These are phyloP conservation scores for Serendipita sp. DNA, from an alignment of 768 basidiomycete genomes.

Conservation along the genomic window DNA sequence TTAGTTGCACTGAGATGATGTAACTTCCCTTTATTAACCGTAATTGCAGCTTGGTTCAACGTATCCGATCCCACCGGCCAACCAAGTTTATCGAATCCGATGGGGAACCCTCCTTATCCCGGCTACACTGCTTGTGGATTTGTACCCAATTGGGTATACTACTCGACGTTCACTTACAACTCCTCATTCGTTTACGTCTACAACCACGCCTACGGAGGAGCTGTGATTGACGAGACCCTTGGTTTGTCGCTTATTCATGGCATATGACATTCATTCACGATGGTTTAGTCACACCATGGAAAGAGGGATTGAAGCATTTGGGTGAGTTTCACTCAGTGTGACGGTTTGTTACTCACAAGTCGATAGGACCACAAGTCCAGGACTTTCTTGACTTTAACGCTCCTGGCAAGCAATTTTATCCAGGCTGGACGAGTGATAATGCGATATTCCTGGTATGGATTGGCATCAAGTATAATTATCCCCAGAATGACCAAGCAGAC, in stretches of 20 bases:
- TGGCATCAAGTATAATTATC: not conserved
- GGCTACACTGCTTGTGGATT: not conserved
- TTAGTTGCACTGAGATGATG: not conserved
- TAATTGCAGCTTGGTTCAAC: slow-evolving; percentile 4
- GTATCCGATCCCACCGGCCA: not conserved
- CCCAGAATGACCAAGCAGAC: not conserved
- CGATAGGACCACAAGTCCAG: not conserved
- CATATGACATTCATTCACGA: not conserved
- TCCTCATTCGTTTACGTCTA: not conserved
- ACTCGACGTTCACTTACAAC: not conserved
- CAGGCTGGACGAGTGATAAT: not conserved
- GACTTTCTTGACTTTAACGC: not conserved
- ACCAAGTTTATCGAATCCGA: not conserved
- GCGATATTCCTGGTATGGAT: not conserved
- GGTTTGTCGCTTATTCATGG: not conserved
- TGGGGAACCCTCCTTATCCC: not conserved
- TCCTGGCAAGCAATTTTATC: not conserved
- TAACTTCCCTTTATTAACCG: not conserved
- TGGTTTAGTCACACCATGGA: not conserved
- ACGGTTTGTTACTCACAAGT: too few relatives aligned
- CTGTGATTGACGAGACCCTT: not conserved
- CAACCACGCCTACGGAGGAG: slow-evolving; percentile 1
- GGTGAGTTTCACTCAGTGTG: too few relatives aligned
- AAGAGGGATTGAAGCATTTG: not conserved
- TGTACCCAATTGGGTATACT: not conserved